phyloP scores from a whole-genome alignment of 2,329 filamentous ascomycete species.

The Endothia cerciana region DNA sequence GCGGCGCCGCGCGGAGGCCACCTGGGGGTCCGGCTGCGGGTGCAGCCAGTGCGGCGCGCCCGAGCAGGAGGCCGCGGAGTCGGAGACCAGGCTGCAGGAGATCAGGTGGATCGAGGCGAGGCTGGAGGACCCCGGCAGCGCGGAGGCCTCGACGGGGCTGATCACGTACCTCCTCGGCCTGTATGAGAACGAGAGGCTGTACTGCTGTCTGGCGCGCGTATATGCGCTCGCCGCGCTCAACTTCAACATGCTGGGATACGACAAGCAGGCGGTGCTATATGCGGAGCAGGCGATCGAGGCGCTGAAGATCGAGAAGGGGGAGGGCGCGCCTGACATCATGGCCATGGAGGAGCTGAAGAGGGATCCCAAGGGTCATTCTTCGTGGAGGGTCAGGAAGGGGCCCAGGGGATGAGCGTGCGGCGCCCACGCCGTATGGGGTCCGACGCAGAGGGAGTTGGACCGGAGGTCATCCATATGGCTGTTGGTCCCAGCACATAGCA shows the following conservation, averaged over 20 bases:
- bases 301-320: slow-evolving; percentile 39
- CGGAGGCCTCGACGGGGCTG: slow-evolving; percentile 35
- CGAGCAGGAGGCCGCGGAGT: slow-evolving; percentile 32
- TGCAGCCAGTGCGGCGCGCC: slow-evolving; percentile 39
- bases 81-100: slow-evolving; percentile 39
- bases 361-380: slow-evolving; percentile 37
- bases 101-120: slow-evolving; percentile 37
- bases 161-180: slow-evolving; percentile 37
- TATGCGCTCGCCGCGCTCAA: slow-evolving; percentile 46
- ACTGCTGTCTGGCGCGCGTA: slow-evolving; percentile 40
- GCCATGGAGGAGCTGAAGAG: slow-evolving; percentile 40
- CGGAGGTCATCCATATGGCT: neutral
- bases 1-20: slow-evolving; percentile 35
- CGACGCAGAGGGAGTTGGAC: neutral
- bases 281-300: slow-evolving; percentile 40
- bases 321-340: slow-evolving; percentile 34
- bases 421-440: neutral
- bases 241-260: slow-evolving; percentile 42
- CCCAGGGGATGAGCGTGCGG: neutral
- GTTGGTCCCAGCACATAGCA: too few species aligned
- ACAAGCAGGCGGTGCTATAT: slow-evolving; percentile 37
- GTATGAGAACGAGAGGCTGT: slow-evolving; percentile 40
- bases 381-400: slow-evolving; percentile 13
- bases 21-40: slow-evolving; percentile 43
- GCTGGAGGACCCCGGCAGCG: slow-evolving; percentile 32